Evolutionary conservation across 2,329 filamentous ascomycete genomes (phyloP).

Genomic region (Aulographum hederae): DNA sequence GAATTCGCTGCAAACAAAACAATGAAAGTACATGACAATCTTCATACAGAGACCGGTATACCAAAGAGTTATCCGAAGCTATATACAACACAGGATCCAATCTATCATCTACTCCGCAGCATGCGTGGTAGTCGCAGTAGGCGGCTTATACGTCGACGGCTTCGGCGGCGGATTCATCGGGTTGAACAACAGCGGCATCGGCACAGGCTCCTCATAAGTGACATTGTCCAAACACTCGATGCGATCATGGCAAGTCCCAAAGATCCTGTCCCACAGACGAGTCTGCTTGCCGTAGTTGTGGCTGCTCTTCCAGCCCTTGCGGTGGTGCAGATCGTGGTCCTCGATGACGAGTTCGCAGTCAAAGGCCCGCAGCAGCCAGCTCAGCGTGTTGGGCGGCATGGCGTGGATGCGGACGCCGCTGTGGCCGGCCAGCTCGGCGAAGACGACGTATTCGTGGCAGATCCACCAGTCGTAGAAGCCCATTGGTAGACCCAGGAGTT

Average conservation of each 20-base stretch:
- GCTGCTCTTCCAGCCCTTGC: slow-evolving; percentile 20
- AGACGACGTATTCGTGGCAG: slow-evolving; percentile 25
- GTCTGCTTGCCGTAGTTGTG: slow-evolving; percentile 23
- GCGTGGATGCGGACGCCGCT: slow-evolving; percentile 20
- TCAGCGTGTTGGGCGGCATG: slow-evolving; percentile 16
- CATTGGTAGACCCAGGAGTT: slow-evolving; percentile 21
- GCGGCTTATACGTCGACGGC: no score
- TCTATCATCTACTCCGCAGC: no score
- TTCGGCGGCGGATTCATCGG: no score
- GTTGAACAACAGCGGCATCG: slow-evolving; percentile 3
- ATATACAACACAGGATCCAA: no score
- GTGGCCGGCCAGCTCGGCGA: slow-evolving; percentile 21
- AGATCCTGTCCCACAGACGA: slow-evolving; percentile 19
- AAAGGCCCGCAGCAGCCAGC: slow-evolving; percentile 15
- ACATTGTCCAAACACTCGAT: slow-evolving; percentile 13
- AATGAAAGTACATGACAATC: no score
- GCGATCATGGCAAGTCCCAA: slow-evolving; percentile 18
- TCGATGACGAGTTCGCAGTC: slow-evolving; percentile 22
- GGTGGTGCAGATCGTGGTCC: slow-evolving; percentile 23
- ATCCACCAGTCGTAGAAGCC: slow-evolving; percentile 30
- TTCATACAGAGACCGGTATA: no score
- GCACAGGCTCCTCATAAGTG: background rate
- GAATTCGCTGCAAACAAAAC: no score
- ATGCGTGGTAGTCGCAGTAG: no score
- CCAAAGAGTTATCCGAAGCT: no score